Evolutionary conservation across 441 rosid species (phyloP).

Genomic region (Aleurites moluccanus): DNA sequence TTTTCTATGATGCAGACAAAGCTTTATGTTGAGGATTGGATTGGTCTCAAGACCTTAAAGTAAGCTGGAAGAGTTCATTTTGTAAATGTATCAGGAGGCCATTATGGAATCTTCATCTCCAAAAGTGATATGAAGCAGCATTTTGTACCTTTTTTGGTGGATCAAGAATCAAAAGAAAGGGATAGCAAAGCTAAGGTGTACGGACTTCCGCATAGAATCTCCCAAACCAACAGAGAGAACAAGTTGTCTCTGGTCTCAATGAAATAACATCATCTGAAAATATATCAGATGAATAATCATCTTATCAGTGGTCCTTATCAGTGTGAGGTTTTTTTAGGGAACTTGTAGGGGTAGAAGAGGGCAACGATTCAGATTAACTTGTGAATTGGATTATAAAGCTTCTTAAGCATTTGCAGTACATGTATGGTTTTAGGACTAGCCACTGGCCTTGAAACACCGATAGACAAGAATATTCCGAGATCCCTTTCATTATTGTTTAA

Average conservation of each 20-base stretch:
- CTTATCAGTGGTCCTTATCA: constrained; percentile 36
- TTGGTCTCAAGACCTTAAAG: constrained; percentile 55
- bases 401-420: not conserved
- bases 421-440: not conserved
- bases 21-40: constrained; percentile 74
- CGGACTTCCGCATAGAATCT: constrained; percentile 13
- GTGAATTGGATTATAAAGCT: not conserved
- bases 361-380: not conserved
- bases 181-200: not conserved
- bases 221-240: constrained; percentile 21
- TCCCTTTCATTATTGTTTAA: too few species aligned
- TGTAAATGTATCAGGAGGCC: constrained; percentile 56
- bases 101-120: constrained; percentile 65
- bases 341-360: constrained; percentile 30
- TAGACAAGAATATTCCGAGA: too few species aligned
- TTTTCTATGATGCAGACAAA: constrained; percentile 43
- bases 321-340: constrained; percentile 36
- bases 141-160: constrained; percentile 56
- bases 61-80: constrained; percentile 58
- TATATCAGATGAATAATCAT: constrained; percentile 30
- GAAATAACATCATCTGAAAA: constrained; percentile 24
- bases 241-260: not conserved
- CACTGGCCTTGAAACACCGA: not conserved
- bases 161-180: constrained; percentile 17
- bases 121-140: constrained; percentile 41